Evolutionary conservation across 2,329 filamentous ascomycete genomes (phyloP), one percentile per base, ranked within the genome.

Genomic region (Amphichorda felina): DNA sequence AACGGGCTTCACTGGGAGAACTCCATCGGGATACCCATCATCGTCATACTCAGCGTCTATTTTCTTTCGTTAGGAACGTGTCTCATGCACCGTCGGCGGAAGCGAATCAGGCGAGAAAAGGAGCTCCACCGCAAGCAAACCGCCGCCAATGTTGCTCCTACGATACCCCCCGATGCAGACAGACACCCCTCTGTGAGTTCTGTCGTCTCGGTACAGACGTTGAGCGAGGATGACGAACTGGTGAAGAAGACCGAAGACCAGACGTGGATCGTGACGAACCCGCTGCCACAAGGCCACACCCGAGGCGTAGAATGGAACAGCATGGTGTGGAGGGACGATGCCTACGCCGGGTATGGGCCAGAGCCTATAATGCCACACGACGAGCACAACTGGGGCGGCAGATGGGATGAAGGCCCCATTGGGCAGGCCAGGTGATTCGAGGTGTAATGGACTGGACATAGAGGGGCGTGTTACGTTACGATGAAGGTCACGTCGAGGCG

Each of bases 11-110:
- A 45, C 30, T 53, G 48, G 50, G 45, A 46, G 1, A 46, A 51
- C 2, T 48, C 51, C 4, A 46, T 56, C 6, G 41, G 50, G 15
- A 49, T 56, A 10, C 49, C 50, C 22, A 45, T 56, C 18, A 42
- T 50, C 22, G 44, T 46, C n/a, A 40, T 56, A 7, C 42, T 57
- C 2, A 41, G 45, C 7, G 30, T 55, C 13, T 57, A 56, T 36
- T 44, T 43, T 24, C 19, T 50, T 1, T 50, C 42, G n/a, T 35
- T 57, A 9, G 36, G 47, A 8, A 45, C 45, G 14, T 56, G 47
- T 28, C 40, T 55, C 25, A 33, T 45, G 19, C 48, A 49, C 39
- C 49, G 50, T 8, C 48, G 50, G 4, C 45, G 46, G 13, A 50
- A 41, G 38, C 48, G 40, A 49, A 43, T 36, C 39, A 22, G 21